Conservation (phyloP, 768 basidiomycete genomes). For the Strobilomyces echinocephalus region DNA sequence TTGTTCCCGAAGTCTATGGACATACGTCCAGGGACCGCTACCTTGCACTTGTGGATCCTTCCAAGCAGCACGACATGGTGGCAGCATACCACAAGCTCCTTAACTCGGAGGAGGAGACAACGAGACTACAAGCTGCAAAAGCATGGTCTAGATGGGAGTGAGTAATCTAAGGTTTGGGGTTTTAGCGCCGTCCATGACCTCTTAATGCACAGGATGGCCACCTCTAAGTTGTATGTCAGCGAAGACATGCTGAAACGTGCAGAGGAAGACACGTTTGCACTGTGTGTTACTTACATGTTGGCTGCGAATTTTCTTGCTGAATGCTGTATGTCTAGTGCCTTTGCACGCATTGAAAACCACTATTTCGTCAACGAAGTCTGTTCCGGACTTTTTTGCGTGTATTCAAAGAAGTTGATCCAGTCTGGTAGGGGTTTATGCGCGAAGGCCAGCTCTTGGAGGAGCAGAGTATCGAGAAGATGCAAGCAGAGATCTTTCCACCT, state of each 20-base stretch:
- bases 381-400: constrained; percentile 3
- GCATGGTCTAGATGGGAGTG: constrained; percentile 93
- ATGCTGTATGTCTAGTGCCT: constrained; percentile 49
- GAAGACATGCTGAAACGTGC: constrained; percentile 63
- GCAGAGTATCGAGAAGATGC: constrained; percentile 89
- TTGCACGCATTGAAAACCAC: constrained; percentile 86
- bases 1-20: background rate
- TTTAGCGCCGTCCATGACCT: background rate
- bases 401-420: constrained; percentile 2
- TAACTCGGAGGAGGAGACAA: constrained; percentile 64
- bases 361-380: constrained; percentile 79
- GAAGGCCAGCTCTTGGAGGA: constrained; percentile 82
- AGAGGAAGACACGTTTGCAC: constrained; percentile 69
- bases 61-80: constrained; percentile 75
- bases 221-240: constrained; percentile 69
- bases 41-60: constrained; percentile 72
- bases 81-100: constrained; percentile 80
- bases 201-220: constrained; percentile 60
- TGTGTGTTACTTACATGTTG: constrained; percentile 41
- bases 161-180: constrained; percentile 28
- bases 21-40: constrained; percentile 67
- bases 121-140: constrained; percentile 63
- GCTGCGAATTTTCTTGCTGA: constrained; percentile 4
- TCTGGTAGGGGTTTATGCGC: constrained; percentile 70
- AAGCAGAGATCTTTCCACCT: constrained; percentile 13